Conservation (phyloP, 2,329 filamentous ascomycete genomes). For the Dactylonectria macrodidyma region DNA sequence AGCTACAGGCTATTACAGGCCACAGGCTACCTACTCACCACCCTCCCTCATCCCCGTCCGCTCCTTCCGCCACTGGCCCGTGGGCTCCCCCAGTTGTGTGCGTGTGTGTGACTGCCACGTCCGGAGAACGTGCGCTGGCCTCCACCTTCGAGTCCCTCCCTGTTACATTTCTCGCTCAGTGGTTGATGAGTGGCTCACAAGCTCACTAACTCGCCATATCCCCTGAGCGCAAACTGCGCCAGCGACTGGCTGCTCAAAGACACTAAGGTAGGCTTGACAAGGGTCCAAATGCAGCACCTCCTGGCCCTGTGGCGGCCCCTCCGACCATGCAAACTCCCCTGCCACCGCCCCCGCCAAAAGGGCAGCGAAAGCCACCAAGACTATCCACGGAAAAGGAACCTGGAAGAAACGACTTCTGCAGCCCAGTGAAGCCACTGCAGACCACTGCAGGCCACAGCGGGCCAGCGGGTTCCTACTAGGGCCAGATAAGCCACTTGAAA, state of each 20-base stretch:
- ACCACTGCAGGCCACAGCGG: neutral
- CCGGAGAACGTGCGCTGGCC: neutral
- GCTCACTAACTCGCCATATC: neutral
- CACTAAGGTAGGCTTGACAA: constrained; percentile 9
- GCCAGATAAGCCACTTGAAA: neutral
- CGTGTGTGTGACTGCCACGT: neutral
- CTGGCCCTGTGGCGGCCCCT: constrained; percentile 12
- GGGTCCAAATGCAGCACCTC: constrained; percentile 6
- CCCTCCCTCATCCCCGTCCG: constrained; percentile 21
- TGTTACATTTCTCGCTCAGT: constrained; percentile 4
- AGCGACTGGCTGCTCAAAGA: constrained; percentile 3
- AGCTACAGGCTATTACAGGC: no score
- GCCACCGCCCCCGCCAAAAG: constrained; percentile 3
- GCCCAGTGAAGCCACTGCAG: constrained; percentile 17
- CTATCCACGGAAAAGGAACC: neutral
- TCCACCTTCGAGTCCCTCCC: neutral
- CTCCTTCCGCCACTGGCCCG: constrained; percentile 21
- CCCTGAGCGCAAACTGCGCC: constrained; percentile 30
- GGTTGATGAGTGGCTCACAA: neutral
- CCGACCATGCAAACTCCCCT: constrained; percentile 13
- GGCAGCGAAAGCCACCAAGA: neutral
- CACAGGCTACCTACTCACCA: neutral
- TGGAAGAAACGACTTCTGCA: neutral
- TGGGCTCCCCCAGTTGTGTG: neutral
- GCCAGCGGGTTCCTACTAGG: constrained; percentile 9